phyloP scores from a whole-genome alignment of 2,329 filamentous ascomycete genomes.

The Cladosporium sp. region DNA sequence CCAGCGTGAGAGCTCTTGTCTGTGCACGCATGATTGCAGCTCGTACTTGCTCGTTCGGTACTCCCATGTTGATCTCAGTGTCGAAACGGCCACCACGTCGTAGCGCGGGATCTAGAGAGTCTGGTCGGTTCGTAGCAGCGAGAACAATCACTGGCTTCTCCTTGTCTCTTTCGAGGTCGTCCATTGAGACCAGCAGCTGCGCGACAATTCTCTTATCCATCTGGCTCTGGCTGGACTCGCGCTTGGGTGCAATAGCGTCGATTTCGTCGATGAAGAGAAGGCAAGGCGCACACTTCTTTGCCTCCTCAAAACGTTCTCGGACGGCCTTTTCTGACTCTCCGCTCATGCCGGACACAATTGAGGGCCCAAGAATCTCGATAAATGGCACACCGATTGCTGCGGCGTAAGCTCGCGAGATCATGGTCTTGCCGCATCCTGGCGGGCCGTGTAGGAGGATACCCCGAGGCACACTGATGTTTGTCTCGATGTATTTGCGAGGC shows the following conservation, averaged over 20 bases:
- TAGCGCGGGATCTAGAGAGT: constrained; percentile 78
- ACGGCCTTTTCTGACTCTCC: constrained; percentile 88
- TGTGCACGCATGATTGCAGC: constrained; percentile 76
- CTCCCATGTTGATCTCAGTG: constrained; percentile 80
- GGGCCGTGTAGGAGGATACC: constrained; percentile 80
- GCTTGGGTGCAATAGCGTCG: constrained; percentile 84
- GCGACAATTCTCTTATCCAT: constrained; percentile 87
- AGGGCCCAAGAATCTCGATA: constrained; percentile 78
- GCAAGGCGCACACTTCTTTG: constrained; percentile 80
- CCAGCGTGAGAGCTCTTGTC: constrained; percentile 64
- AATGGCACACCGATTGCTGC: constrained; percentile 74
- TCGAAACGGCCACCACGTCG: constrained; percentile 75
- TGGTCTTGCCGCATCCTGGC: constrained; percentile 83
- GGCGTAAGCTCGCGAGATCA: constrained; percentile 77
- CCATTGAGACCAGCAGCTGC: constrained; percentile 84
- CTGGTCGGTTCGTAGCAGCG: constrained; percentile 85
- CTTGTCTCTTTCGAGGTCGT: constrained; percentile 67
- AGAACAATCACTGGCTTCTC: constrained; percentile 79
- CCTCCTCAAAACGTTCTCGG: constrained; percentile 82
- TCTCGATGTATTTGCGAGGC: constrained; percentile 64
- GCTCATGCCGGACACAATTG: constrained; percentile 81
- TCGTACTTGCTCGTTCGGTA: constrained; percentile 76
- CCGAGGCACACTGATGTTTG: constrained; percentile 68
- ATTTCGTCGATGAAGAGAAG: constrained; percentile 91
- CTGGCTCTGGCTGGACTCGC: constrained; percentile 78